Evolutionary conservation across 164 flowering plant species (phyloP).

Genomic region (Chimonanthus salicifolius): DNA sequence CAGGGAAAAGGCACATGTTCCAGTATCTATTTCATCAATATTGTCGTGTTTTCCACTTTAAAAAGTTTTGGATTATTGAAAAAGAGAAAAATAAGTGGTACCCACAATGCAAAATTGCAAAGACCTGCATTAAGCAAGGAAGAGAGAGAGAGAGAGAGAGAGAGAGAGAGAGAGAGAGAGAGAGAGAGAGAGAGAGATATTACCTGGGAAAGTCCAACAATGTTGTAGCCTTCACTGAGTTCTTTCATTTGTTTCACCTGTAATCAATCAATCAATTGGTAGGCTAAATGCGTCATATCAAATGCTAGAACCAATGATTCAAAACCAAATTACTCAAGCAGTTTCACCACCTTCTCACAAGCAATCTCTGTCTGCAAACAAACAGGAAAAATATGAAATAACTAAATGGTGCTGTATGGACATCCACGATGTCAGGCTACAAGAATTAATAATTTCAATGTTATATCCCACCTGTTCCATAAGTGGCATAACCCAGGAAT

Average conservation of each 20-base stretch:
- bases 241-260: slow-evolving; percentile 87
- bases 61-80: not conserved
- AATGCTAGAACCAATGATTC: slow-evolving; percentile 1
- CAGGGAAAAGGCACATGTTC: not conserved
- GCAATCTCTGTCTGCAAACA: slow-evolving; percentile 53
- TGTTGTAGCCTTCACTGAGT: slow-evolving; percentile 77
- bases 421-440: not conserved
- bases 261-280: slow-evolving; percentile 13
- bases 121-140: too few species aligned
- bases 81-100: not conserved
- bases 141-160: not conserved
- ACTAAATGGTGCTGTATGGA: not conserved
- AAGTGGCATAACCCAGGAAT: slow-evolving; percentile 92
- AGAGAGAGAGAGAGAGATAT: not conserved
- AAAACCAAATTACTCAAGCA: slow-evolving; percentile 7
- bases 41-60: not conserved
- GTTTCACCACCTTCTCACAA: slow-evolving; percentile 67
- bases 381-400: slow-evolving; percentile 5
- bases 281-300: slow-evolving; percentile 1
- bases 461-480: slow-evolving; percentile 48
- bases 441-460: not conserved
- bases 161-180: not conserved
- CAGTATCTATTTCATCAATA: not conserved
- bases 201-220: slow-evolving; percentile 98
- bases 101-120: not conserved